These are phyloP conservation scores for Cercis canadensis DNA, from an alignment of 306 rosid species.

Conservation along the genomic window DNA sequence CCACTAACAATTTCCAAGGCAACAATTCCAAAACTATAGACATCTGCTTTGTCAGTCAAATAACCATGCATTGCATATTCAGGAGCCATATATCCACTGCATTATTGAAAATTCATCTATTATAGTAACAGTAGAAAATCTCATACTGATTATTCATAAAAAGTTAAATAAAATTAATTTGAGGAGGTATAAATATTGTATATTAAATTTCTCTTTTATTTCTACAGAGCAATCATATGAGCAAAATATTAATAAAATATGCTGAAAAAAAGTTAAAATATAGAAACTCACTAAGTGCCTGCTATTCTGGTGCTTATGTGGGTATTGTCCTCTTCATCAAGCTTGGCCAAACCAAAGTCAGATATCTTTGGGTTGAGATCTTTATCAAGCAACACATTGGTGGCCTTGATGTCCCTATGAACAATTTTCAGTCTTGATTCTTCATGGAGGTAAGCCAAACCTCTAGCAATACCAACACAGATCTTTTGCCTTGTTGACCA, in stretches of 20 bases:
- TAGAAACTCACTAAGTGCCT: constrained; percentile 45
- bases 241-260: not conserved
- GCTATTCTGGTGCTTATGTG: constrained; percentile 66
- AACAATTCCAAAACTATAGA: constrained; percentile 69
- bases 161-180: too few relatives aligned
- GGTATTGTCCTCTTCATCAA: constrained; percentile 55
- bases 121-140: not conserved
- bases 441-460: constrained; percentile 67
- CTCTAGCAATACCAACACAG: constrained; percentile 60
- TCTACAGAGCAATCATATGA: too few relatives aligned
- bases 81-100: constrained; percentile 77
- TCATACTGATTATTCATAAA: not conserved
- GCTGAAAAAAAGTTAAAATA: not conserved
- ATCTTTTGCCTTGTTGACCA: constrained; percentile 59
- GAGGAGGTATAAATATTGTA: too few relatives aligned
- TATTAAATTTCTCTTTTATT: not conserved
- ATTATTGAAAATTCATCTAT: not conserved
- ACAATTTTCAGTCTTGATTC: constrained; percentile 66
- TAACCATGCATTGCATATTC: constrained; percentile 70
- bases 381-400: constrained; percentile 58
- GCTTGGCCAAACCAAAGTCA: constrained; percentile 66
- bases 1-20: constrained; percentile 65
- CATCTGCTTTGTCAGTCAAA: constrained; percentile 68
- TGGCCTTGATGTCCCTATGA: constrained; percentile 65
- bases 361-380: constrained; percentile 59